Evolutionary conservation across 495 filamentous ascomycete genomes (phyloP), one percentile per base, ranked within the genome.

Genomic region (Aspergillus conjunctus): DNA sequence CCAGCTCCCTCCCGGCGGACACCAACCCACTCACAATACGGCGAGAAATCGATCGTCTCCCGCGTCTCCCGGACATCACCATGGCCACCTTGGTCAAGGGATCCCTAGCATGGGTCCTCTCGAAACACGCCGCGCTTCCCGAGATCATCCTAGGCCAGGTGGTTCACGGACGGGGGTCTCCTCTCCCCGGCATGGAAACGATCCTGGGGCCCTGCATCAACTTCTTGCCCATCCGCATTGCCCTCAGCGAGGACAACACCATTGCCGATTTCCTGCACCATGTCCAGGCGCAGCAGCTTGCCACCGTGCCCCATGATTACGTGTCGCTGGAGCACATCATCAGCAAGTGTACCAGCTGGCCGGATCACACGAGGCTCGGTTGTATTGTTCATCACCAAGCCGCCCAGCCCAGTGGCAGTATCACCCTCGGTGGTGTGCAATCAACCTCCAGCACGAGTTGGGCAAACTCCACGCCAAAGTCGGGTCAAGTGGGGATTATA

Each of bases 161-260:
- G 14, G 72, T 77, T 43, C 71, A 76, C 30, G 79, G 85, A 3
- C 81, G 86, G 18, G 77, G 75, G 41, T 68, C 71, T 20, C 66
- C 72, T 56, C 49, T 85, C 11, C 65, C 67, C 7, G 71, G 72
- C 12, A 66, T 82, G 8, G 77, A 76, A n/a, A 72, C 65, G 44
- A 76, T 76, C 10, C 58, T 79, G 33, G 79, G 79, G 0, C 77
- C 77, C 3, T 85, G 81, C 60, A 49, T 82, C 21, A 82, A 82
- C 61, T 68, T 79, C 32, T 63, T 83, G 0, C 81, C 81, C 1
- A 72, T 83, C 1, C 71, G 81, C 2, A 71, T 83, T 20, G 59
- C 55, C 4, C 71, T 81, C 32, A 50, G 69, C 17, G 61, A 62
- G 0, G 60, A 65, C n/a, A 72, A 65, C 68, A 79, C 74, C 0